Evolutionary conservation across 106 monocot genomes (phyloP).

Genomic region (Apostasia ramifera): DNA sequence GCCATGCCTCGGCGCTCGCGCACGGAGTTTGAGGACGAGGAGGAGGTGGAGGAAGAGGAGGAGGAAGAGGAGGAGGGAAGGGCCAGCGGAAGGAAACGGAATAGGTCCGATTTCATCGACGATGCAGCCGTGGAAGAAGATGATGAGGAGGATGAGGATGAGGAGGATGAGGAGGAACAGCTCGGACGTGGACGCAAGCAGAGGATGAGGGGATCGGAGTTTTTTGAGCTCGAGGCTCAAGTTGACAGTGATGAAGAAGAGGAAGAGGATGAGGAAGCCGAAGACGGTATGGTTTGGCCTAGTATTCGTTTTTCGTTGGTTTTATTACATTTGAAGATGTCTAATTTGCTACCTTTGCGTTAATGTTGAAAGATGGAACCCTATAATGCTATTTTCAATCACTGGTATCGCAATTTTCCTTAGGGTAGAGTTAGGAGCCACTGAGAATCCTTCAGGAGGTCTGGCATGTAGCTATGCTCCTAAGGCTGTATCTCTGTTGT

Average conservation of each 20-base stretch:
- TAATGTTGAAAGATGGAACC: neutral
- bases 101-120: conserved; percentile 66
- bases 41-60: conserved; percentile 30
- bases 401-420: too few species aligned
- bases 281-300: conserved; percentile 40
- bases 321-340: neutral
- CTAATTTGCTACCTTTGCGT: neutral
- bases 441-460: too few species aligned
- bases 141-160: conserved; percentile 70
- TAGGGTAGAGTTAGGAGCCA: too few species aligned
- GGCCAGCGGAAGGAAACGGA: conserved; percentile 38
- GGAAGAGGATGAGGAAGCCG: conserved; percentile 88
- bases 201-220: conserved; percentile 49
- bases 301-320: neutral
- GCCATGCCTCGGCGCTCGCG: conserved; percentile 35
- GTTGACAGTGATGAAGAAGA: conserved; percentile 72
- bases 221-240: conserved; percentile 67
- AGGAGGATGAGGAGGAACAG: conserved; percentile 20
- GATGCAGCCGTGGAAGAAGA: conserved; percentile 78
- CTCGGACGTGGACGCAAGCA: conserved; percentile 28
- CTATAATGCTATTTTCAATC: neutral
- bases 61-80: conserved; percentile 29
- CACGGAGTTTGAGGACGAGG: conserved; percentile 20
- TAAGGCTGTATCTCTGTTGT: too few species aligned
- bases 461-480: too few species aligned